phyloP scores from a whole-genome alignment of 1,139 yeast species.

The Candida tropicalis region DNA sequence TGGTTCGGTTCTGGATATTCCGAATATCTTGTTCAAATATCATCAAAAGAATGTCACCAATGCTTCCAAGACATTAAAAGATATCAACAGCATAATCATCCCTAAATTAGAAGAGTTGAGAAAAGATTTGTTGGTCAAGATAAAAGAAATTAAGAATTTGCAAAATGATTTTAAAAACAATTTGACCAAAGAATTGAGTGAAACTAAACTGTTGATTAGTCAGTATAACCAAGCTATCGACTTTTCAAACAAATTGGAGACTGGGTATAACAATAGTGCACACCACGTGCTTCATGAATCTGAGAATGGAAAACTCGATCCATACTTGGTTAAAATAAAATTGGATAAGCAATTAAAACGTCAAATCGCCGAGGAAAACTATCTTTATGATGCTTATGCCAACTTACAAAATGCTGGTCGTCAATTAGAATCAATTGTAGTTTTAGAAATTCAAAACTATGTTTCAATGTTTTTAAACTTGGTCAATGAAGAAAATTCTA shows the following conservation, averaged over 20 bases:
- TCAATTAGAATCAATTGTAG: constrained; percentile 86
- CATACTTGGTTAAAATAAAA: constrained; percentile 70
- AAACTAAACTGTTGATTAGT: constrained; percentile 56
- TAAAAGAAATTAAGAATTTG: constrained; percentile 81
- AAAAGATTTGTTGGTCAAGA: constrained; percentile 78
- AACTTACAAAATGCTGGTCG: constrained; percentile 88
- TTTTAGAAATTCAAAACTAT: constrained; percentile 82
- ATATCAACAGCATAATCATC: constrained; percentile 64
- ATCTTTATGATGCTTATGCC: constrained; percentile 82
- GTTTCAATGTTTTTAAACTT: constrained; percentile 70
- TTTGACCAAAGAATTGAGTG: constrained; percentile 66
- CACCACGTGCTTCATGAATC: constrained; percentile 20
- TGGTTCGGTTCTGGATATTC: constrained; percentile 83
- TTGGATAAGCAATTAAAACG: constrained; percentile 77
- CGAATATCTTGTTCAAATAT: constrained; percentile 68
- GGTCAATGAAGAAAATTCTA: constrained; percentile 67
- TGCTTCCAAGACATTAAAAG: constrained; percentile 71
- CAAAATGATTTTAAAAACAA: constrained; percentile 82
- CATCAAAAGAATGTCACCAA: constrained; percentile 73
- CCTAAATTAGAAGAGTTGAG: constrained; percentile 87
- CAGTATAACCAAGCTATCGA: constrained; percentile 50
- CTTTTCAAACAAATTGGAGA: constrained; percentile 35
- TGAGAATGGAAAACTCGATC: constrained; percentile 66
- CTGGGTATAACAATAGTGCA: constrained; percentile 13
- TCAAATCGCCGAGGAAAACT: constrained; percentile 83